Base-by-base conservation (phyloP, 305 asterid genomes). In the Solanum hybrid region DNA sequence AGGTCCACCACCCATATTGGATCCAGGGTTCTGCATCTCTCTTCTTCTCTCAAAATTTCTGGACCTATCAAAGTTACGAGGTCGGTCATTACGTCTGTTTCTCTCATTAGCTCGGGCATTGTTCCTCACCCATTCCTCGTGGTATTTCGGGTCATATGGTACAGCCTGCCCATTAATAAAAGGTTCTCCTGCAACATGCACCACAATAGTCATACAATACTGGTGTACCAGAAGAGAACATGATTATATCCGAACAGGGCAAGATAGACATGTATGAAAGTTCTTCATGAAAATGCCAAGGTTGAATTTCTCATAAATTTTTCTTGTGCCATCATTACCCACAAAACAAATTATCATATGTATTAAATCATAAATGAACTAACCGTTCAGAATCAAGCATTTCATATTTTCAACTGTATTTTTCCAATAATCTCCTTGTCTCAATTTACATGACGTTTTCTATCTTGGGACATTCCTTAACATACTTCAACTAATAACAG, bases 111-210 rank as follows among this genome's bases (percentile, higher is more conserved):
- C 98, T 40, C 97, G 92, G 40, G 98, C 95, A 92, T 96, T 95
- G 93, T 97, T 97, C 93, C 98, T 94, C 93, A 94, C 98, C 99
- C 99, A 97, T 89, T 96, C 99, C 94, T 94, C 99, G 1, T 97
- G 99, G 88, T 96, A 97, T 88, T 94, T 97, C 9, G 98, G 97
- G 88, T 97, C 99, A 71, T 97, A 97, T 1, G 99, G 98, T 51
- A 96, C 98, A 89, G 99, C 99, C 89, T 96, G 95, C 10, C 99
- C 99, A 19, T 96, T 93, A 66, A 97, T 95, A 85, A 97, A 95
- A 51, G 99, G 99, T 84, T 97, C 99, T 36, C 99, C 99, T 97
- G 95, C 90, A 91, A 89, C 69, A 88, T 31, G 75, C 42, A 84
- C 42, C 31, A 84, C 31, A 51, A 31, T 0, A 19, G 87, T 82